Conservation (phyloP, 768 basidiomycete genomes). For the Kwoniella shandongensis region DNA sequence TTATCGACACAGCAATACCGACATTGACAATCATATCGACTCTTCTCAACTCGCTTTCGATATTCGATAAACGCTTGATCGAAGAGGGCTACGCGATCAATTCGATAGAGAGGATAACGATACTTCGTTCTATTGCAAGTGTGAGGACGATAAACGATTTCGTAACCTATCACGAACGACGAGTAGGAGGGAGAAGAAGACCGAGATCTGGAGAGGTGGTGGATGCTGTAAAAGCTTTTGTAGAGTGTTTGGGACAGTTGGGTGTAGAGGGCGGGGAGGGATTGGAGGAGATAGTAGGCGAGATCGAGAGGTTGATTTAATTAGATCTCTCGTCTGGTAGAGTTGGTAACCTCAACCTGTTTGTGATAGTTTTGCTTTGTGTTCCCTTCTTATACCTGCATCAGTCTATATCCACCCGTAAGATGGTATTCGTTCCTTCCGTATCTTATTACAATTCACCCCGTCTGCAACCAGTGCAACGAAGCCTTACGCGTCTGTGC, state of each 20-base stretch:
- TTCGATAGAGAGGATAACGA: background rate
- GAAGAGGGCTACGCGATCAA: background rate
- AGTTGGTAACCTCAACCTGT: too few species aligned
- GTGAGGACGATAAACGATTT: constrained; percentile 7
- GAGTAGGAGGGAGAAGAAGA: constrained; percentile 5
- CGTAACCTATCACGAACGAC: constrained; percentile 1
- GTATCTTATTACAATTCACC: too few species aligned
- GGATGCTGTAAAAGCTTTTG: background rate
- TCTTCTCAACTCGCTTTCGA: background rate
- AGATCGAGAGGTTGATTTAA: constrained; percentile 6
- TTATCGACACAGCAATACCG: too few species aligned
- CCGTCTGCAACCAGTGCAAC: too few species aligned
- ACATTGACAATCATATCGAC: background rate
- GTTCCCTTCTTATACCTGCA: background rate
- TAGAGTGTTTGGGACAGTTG: background rate
- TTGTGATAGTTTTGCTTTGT: background rate
- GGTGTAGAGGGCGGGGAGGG: constrained; percentile 4
- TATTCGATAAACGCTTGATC: background rate
- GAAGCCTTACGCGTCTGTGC: background rate
- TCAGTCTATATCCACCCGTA: too few species aligned
- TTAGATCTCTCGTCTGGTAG: background rate
- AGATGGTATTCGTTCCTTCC: too few species aligned
- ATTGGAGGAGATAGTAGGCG: background rate
- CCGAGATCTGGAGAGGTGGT: constrained; percentile 12
- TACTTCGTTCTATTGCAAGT: background rate